phyloP scores from a whole-genome alignment of 2,329 filamentous ascomycete species.

The Sclerotinia trifoliorum region DNA sequence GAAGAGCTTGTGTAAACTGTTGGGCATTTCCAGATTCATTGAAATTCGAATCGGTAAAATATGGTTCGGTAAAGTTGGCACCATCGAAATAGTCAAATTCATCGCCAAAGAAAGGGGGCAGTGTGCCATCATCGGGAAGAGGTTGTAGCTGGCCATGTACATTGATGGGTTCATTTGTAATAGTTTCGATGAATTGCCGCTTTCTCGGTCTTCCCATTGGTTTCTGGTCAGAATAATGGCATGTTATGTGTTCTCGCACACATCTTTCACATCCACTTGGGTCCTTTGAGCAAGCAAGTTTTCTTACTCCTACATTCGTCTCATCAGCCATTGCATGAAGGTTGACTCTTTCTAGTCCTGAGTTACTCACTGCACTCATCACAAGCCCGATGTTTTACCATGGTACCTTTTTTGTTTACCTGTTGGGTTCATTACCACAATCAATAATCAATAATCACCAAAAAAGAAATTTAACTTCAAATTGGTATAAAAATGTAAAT shows the following conservation, averaged over 20 bases:
- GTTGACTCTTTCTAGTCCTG: not conserved
- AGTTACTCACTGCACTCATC: constrained; percentile 62
- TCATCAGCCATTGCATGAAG: constrained; percentile 29
- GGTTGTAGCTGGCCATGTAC: constrained; percentile 18
- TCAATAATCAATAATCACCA: not conserved
- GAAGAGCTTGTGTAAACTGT: constrained; percentile 3
- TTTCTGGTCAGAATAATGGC: constrained; percentile 64
- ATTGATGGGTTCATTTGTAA: constrained; percentile 23
- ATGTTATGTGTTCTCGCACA: constrained; percentile 54
- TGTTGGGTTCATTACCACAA: constrained; percentile 25
- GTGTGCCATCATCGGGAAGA: constrained; percentile 23
- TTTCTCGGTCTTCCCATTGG: constrained; percentile 66
- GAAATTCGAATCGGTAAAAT: constrained; percentile 11
- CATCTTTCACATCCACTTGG: constrained; percentile 59
- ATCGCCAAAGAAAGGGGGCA: constrained; percentile 25
- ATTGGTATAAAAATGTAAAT: not conserved
- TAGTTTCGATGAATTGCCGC: constrained; percentile 43
- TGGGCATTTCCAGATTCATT: not conserved
- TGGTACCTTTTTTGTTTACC: constrained; percentile 23
- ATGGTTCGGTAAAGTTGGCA: constrained; percentile 28
- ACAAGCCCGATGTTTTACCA: constrained; percentile 58
- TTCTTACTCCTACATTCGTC: constrained; percentile 53
- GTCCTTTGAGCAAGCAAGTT: constrained; percentile 65
- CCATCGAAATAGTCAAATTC: constrained; percentile 25
- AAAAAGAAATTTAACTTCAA: not conserved